These are phyloP conservation scores for Dryadomyces quercivorus DNA, from an alignment of 2,329 filamentous ascomycete species.

Conservation along the genomic window DNA sequence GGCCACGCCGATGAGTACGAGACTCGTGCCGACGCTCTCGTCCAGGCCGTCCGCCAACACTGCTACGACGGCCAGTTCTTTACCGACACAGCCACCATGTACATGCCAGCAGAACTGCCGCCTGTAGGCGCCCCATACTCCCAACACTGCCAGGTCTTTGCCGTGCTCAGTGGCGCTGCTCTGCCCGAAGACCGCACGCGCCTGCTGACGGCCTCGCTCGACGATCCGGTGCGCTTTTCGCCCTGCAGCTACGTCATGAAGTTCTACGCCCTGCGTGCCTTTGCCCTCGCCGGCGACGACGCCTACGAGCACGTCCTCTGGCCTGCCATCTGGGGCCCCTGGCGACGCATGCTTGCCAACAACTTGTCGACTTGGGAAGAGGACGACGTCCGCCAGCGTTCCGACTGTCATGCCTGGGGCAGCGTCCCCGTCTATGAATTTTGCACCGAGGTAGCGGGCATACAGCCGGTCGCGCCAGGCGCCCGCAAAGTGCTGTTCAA, in stretches of 20 bases:
- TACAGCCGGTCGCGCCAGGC: conserved; percentile 11
- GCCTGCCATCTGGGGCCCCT: conserved; percentile 21
- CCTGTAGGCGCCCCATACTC: conserved; percentile 15
- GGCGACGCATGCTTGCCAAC: conserved; percentile 23
- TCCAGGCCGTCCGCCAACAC: conserved; percentile 16
- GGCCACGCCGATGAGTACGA: conserved; percentile 20
- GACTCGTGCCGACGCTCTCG: conserved; percentile 14
- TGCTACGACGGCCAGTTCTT: conserved; percentile 23
- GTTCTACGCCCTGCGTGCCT: conserved; percentile 26
- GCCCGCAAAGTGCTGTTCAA: conserved; percentile 15
- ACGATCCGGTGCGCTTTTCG: conserved; percentile 13
- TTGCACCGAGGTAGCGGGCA: conserved; percentile 21
- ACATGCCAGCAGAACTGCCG: conserved; percentile 12
- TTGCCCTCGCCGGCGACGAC: conserved; percentile 17
- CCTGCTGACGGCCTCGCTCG: conserved; percentile 18
- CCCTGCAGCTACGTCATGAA: conserved; percentile 26
- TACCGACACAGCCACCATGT: conserved; percentile 13
- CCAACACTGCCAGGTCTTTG: conserved; percentile 25
- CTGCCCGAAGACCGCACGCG: conserved; percentile 8
- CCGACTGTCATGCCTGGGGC: conserved; percentile 31
- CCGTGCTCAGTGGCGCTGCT: conserved; percentile 20
- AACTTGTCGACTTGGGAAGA: conserved; percentile 29
- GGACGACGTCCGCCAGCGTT: conserved; percentile 27
- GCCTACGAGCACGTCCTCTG: conserved; percentile 23
- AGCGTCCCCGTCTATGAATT: conserved; percentile 29